A percentile compares a stretch with the other conserved stretches of the same genome.
phyloP scores from a whole-genome alignment of 2,329 filamentous ascomycete species.

The Microdochium trichocladiopsis region DNA sequence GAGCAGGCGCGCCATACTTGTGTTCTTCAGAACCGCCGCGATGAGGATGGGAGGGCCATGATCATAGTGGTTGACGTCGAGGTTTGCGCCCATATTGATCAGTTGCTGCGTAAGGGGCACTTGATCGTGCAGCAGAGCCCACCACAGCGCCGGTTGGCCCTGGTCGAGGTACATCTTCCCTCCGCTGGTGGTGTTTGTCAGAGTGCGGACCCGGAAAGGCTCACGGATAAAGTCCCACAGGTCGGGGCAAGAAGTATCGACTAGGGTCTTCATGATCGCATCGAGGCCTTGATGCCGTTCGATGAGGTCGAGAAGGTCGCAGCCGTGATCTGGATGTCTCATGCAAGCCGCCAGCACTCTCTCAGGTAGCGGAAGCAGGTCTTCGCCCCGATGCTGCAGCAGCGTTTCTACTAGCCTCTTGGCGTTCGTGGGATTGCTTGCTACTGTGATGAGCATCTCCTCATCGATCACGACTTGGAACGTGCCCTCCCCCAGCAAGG shows the following conservation, averaged over 20 bases:
- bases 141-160: background rate
- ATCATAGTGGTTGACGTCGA: background rate
- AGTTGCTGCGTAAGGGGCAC: background rate
- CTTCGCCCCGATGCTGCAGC: background rate
- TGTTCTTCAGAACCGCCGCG: background rate
- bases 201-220: background rate
- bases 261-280: background rate
- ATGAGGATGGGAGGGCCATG: background rate
- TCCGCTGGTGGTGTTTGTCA: background rate
- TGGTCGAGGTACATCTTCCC: background rate
- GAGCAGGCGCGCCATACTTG: background rate
- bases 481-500: background rate
- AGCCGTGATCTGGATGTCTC: background rate
- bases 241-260: background rate
- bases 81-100: background rate
- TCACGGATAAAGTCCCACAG: background rate
- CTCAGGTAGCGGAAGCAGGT: background rate
- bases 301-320: background rate
- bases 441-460: background rate
- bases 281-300: background rate
- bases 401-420: background rate
- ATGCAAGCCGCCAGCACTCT: background rate
- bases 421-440: background rate
- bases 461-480: background rate
- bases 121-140: background rate